Base-by-base conservation (phyloP, 2,329 filamentous ascomycete genomes). In the Sporothrix brasiliensis region DNA sequence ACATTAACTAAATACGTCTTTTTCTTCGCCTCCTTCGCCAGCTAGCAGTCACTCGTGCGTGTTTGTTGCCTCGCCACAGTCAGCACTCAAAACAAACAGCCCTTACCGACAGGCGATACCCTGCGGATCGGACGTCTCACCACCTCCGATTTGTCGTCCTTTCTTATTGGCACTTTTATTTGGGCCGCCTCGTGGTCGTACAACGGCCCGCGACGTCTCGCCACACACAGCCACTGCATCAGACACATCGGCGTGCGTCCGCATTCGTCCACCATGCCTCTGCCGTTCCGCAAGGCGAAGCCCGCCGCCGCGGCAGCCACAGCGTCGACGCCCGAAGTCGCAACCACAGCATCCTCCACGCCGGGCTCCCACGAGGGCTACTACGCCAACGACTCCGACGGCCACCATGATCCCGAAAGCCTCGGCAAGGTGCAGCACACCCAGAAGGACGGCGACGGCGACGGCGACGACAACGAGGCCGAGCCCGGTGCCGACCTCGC, bases 401-500 rank as follows among this genome's bases (percentile, higher is more conserved):
- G 27, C 65, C 21, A 44, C 49, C 30, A 11, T 21, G 53, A 52
- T 2, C 68, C 58, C 9, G 63, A 71, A 30, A 70, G n/a, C 19
- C 19, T 47, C 1, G 58, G 14, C 58, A 39, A 47, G 11, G 44
- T 47, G 58, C 39, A 47, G 58, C 39, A 47, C 39, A 9, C 3
- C 58, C 58, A 30, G 13, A 14, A 27, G 13, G 39, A 61, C 39
- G 2, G 7, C 9, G 69, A 71, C 39, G 2, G 7, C 9, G 69
- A 71, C 41, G 14, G 11, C 41, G 67, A 71, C 41, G 34, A 24
- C 24, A 54, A 34, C 19, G 68, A 67, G 50, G 72, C 66, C 21
- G 58, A 58, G 54, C 9, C 58, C 21, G 68, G 41, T 2, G 69
- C 73, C 5, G 68, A 65, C 49, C 71, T 75, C 9, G 72, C 70